Evolutionary conservation across 805 yeast species (phyloP).

Genomic region (Candida dajiaensis): DNA sequence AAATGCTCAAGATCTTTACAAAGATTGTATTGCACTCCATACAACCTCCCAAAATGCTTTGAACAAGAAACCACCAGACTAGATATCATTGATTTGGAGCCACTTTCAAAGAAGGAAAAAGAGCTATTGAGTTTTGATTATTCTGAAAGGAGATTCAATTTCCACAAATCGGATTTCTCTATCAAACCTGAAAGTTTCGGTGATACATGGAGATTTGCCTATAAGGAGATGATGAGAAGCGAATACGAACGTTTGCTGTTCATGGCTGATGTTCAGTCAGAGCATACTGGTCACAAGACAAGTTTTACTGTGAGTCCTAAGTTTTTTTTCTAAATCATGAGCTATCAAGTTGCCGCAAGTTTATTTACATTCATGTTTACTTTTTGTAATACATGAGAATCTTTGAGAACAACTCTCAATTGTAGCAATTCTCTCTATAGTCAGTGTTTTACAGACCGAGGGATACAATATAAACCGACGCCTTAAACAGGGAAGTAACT

Average conservation of each 20-base stretch:
- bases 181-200: conserved; percentile 9
- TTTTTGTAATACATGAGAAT: too few relatives aligned
- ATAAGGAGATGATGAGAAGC: background rate
- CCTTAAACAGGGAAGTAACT: too few relatives aligned
- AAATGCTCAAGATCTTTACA: background rate
- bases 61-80: conserved; percentile 1
- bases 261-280: conserved; percentile 3
- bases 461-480: too few relatives aligned
- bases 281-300: background rate
- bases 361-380: too few relatives aligned
- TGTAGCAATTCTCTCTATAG: too few relatives aligned
- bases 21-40: background rate
- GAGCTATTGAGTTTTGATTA: background rate
- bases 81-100: background rate
- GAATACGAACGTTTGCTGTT: conserved; percentile 9
- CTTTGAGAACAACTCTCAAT: too few relatives aligned
- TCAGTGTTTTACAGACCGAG: too few relatives aligned
- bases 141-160: conserved; percentile 2
- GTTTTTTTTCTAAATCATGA: too few relatives aligned
- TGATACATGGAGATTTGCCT: conserved; percentile 4
- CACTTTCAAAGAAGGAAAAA: conserved; percentile 1
- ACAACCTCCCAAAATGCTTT: background rate
- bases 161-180: conserved; percentile 1
- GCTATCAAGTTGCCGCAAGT: too few relatives aligned
- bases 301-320: too few relatives aligned